Evolutionary conservation across 2,329 filamentous ascomycete species (phyloP), one percentile per base, ranked within the genome.

Genomic region (Xylariaceae sp.): DNA sequence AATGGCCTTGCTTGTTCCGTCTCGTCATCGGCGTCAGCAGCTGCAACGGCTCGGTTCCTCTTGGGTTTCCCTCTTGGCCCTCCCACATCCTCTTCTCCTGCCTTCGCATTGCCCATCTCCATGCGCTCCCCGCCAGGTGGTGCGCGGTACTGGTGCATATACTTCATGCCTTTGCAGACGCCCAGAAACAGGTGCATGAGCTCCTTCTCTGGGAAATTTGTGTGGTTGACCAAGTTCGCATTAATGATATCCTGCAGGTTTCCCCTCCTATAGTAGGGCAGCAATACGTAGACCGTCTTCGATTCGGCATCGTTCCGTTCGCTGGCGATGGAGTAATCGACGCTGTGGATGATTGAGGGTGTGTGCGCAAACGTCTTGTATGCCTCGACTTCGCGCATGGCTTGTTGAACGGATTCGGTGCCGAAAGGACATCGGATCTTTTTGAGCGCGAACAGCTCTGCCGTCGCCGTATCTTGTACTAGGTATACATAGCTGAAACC

Each of bases 401-500:
- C 94, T 71, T 91, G 91, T 62, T 91, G 86, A 54, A 99, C 93
- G 21, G 91, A 96, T 79, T 99, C 94, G 73, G 94, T 89, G 62
- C 94, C 94, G 69, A 99, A 97, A 4, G 94, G 93, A 79, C 94
- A 99, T 70, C 93, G 88, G 73, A 99, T 99, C 82, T 99, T 99
- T 76, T 99, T 99, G 58, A 97, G 86, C 15, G 94, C 94, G 73
- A 96, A 93, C 40, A 96, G 83, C 66, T 93, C 86, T 55, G 90
- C 89, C 46, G 85, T 88, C 49, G 84, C 80, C 41, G 89, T 93
- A 73, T 97, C 92, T 79, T 97, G 90, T 55, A 99, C 94, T 55
- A 99, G 89, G 76, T 99, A 99, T 65, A 99, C 94, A 75, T 97
- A 99, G 61, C 92, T 96, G 80, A 99, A 99, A 68, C 94, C 94